These are phyloP conservation scores for Skeletonema potamos DNA, from an alignment of 108 stramenopile genomes.

Conservation along the genomic window DNA sequence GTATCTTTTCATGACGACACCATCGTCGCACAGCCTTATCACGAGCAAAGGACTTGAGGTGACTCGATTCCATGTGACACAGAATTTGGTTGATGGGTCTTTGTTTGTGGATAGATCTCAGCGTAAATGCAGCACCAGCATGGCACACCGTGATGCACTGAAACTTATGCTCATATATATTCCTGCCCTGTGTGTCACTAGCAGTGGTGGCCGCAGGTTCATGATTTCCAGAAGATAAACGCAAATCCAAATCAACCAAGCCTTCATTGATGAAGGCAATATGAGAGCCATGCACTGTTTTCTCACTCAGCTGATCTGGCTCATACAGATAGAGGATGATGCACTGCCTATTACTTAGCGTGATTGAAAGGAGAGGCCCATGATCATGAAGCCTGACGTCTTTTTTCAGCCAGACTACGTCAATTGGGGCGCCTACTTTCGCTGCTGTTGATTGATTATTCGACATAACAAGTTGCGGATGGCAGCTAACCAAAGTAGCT, in stretches of 20 bases:
- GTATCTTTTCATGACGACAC: conserved; percentile 50
- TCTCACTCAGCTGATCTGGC: conserved; percentile 65
- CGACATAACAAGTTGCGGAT: too few species aligned
- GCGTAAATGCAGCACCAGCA: conserved; percentile 42
- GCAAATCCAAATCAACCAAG: conserved; percentile 58
- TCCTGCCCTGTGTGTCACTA: not conserved
- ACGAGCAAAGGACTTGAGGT: conserved; percentile 61
- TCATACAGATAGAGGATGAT: conserved; percentile 68
- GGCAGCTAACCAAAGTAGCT: too few species aligned
- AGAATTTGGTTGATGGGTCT: conserved; percentile 54
- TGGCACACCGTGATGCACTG: conserved; percentile 60
- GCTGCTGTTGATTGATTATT: not conserved
- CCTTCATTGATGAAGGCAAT: conserved; percentile 66
- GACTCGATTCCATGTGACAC: conserved; percentile 70
- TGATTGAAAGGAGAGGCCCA: conserved; percentile 56
- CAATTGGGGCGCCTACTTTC: conserved; percentile 32
- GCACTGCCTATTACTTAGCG: conserved; percentile 31
- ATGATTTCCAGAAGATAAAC: conserved; percentile 19
- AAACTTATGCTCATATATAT: conserved; percentile 40
- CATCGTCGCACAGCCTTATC: conserved; percentile 64
- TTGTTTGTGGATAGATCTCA: conserved; percentile 47
- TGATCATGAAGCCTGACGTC: conserved; percentile 70
- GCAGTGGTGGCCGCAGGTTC: not conserved
- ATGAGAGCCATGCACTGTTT: conserved; percentile 74
- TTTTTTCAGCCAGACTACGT: conserved; percentile 74